Conservation (phyloP, 2,329 filamentous ascomycete genomes). For the Monosporascus ibericus region DNA sequence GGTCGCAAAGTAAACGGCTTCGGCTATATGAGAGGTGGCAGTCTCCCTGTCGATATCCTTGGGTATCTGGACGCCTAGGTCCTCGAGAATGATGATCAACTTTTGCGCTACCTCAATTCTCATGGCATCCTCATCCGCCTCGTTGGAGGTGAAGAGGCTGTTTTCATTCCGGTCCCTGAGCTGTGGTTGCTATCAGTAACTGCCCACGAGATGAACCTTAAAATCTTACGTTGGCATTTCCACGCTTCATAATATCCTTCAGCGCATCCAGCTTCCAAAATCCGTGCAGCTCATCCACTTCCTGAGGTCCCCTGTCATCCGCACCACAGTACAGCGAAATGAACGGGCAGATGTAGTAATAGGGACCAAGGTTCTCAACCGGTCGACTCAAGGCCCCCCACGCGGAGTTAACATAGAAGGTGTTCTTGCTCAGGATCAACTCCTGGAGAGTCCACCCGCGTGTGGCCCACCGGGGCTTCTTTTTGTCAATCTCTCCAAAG, state of each 20-base stretch:
- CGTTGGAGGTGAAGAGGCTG: too few relatives aligned
- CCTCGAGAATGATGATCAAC: conserved; percentile 16
- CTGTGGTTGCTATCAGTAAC: not conserved
- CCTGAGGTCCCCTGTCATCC: too few relatives aligned
- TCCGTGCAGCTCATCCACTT: too few relatives aligned
- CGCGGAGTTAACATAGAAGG: conserved; percentile 26
- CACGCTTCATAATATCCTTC: not conserved
- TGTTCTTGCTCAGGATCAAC: conserved; percentile 27
- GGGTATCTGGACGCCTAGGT: conserved; percentile 16
- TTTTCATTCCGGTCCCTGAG: not conserved
- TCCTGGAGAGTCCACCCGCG: conserved; percentile 28
- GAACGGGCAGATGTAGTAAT: conserved; percentile 25
- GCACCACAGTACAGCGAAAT: not conserved
- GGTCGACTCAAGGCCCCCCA: conserved; percentile 22
- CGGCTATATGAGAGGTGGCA: conserved; percentile 14
- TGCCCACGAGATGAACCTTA: not conserved
- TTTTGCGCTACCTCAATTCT: conserved; percentile 9
- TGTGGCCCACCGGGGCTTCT: conserved; percentile 21
- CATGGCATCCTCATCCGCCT: not conserved
- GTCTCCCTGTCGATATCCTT: conserved; percentile 15
- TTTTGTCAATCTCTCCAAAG: conserved; percentile 11
- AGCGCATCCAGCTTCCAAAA: too few relatives aligned
- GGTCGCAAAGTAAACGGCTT: conserved; percentile 13
- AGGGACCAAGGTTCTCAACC: conserved; percentile 23
- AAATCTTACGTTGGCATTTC: not conserved